Evolutionary conservation across 768 basidiomycete genomes (phyloP).

Genomic region (Pisolithus marmoratus): DNA sequence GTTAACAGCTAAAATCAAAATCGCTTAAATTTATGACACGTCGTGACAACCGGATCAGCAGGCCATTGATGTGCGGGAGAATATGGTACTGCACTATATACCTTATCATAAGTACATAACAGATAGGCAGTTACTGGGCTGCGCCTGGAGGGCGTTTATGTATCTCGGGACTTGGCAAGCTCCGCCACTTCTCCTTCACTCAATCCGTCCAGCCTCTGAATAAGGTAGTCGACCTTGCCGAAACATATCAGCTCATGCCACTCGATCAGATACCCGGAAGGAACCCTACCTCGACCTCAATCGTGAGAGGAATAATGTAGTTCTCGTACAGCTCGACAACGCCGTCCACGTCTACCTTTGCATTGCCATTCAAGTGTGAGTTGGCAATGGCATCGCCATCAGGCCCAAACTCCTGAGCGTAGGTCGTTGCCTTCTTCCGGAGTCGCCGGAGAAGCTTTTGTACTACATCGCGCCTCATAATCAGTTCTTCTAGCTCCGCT

Average conservation of each 20-base stretch:
- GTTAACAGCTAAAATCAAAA: background rate
- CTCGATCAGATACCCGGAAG: background rate
- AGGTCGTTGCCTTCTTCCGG: conserved; percentile 74
- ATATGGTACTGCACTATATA: background rate
- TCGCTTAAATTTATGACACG: background rate
- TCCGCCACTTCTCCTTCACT: conserved; percentile 73
- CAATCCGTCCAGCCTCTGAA: conserved; percentile 82
- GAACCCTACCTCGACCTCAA: conserved; percentile 87
- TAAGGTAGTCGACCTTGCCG: conserved; percentile 87
- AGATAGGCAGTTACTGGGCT: background rate
- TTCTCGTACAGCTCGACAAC: conserved; percentile 92
- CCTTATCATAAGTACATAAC: no score
- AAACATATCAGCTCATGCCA: conserved; percentile 1
- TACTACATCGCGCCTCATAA: conserved; percentile 98
- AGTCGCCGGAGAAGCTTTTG: conserved; percentile 74
- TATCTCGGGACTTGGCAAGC: conserved; percentile 28
- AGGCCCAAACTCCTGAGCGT: conserved; percentile 77
- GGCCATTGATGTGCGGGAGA: background rate
- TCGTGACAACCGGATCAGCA: background rate
- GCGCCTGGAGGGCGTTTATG: no score
- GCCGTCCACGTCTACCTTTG: conserved; percentile 87
- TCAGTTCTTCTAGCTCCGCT: conserved; percentile 72
- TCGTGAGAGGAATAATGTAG: conserved; percentile 95
- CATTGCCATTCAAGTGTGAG: conserved; percentile 26
- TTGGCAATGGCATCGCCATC: conserved; percentile 50